A percentile compares a stretch with the other conserved stretches of the same genome.
Evolutionary conservation across 306 rosid species (phyloP).

Genomic region (Medicago arabica): DNA sequence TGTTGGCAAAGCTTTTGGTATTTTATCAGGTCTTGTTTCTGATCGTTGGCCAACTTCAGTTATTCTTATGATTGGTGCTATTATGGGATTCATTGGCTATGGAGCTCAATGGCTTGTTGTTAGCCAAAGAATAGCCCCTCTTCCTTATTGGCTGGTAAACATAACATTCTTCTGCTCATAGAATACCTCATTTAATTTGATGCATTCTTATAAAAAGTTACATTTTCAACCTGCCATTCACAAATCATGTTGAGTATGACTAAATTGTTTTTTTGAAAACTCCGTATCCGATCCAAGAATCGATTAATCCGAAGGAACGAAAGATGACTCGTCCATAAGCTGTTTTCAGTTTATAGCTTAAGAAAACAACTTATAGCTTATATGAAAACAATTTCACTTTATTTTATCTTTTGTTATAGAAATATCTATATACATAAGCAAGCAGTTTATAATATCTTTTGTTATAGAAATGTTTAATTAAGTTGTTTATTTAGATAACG

Average conservation of each 20-base stretch:
- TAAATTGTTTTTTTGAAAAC: no score
- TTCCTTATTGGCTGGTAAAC: conserved; percentile 59
- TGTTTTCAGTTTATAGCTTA: no score
- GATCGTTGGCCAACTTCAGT: conserved; percentile 41
- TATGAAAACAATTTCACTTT: neutral
- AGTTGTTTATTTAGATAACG: neutral
- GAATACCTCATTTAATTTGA: neutral
- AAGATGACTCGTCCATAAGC: no score
- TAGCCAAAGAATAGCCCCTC: conserved; percentile 44
- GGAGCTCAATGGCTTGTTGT: conserved; percentile 62
- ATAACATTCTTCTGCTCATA: neutral
- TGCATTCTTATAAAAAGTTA: no score
- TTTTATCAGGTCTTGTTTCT: conserved; percentile 56
- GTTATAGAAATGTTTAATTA: neutral
- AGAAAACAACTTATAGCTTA: no score
- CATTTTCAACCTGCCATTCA: neutral
- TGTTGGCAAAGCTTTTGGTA: conserved; percentile 60
- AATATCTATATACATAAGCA: neutral
- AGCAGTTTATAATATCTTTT: neutral
- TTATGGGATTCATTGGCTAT: conserved; percentile 51
- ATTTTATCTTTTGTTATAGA: no score
- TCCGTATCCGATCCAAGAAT: no score
- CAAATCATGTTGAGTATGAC: no score
- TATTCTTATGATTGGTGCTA: conserved; percentile 53
- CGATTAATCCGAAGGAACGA: no score